Percentiles rank a stretch among this genome's conserved stretches.
phyloP scores from a whole-genome alignment of 495 filamentous ascomycete genomes.

The Trichocladium uniseriatum region DNA sequence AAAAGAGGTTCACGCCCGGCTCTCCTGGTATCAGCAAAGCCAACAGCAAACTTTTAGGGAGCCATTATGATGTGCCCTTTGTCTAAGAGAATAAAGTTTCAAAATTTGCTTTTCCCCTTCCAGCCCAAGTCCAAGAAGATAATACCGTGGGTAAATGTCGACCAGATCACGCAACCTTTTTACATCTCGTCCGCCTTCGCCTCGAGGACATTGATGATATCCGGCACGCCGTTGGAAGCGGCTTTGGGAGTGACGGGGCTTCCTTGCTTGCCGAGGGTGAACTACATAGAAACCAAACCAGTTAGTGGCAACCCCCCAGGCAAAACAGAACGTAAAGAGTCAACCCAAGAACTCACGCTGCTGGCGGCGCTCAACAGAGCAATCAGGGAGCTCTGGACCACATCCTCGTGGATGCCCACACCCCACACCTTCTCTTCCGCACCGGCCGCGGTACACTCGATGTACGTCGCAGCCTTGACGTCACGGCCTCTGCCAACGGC shows the following conservation, averaged over 20 bases:
- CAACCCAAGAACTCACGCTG: slow-evolving; percentile 53
- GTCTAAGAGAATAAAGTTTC: neutral
- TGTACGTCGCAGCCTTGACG: slow-evolving; percentile 87
- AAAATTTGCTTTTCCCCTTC: neutral
- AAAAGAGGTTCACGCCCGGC: neutral
- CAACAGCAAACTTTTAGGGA: slow-evolving; percentile 2
- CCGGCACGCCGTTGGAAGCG: slow-evolving; percentile 20
- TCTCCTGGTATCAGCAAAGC: neutral
- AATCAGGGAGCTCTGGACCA: slow-evolving; percentile 84
- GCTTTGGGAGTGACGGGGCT: slow-evolving; percentile 46
- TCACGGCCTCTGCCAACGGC: slow-evolving; percentile 71
- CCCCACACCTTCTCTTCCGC: slow-evolving; percentile 76
- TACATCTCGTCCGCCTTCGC: slow-evolving; percentile 37
- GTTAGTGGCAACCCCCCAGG: slow-evolving; percentile 11
- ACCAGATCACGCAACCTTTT: slow-evolving; percentile 4
- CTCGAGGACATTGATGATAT: slow-evolving; percentile 36
- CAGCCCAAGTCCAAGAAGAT: neutral
- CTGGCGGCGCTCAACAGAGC: slow-evolving; percentile 81
- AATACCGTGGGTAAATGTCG: neutral
- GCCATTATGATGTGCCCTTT: neutral
- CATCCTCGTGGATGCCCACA: slow-evolving; percentile 90
- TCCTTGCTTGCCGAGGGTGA: slow-evolving; percentile 45
- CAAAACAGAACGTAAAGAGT: neutral
- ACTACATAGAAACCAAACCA: slow-evolving; percentile 34
- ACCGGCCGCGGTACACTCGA: slow-evolving; percentile 73